Conservation (phyloP, 2,329 filamentous ascomycete genomes). For the Tolypocladium inflatum region DNA sequence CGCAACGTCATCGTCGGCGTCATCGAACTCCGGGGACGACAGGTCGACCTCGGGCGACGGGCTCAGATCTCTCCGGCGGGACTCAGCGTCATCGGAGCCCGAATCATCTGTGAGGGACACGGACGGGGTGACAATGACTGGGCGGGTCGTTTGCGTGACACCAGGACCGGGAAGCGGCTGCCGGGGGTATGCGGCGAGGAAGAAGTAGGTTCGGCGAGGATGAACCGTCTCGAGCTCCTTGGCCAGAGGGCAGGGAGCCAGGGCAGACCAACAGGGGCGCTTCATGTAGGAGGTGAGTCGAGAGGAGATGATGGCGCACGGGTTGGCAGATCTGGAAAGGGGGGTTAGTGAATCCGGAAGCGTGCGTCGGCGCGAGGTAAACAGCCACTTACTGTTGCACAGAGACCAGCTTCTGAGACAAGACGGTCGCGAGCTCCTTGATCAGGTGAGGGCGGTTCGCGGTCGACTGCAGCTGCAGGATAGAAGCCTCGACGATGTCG, state of each 20-base stretch:
- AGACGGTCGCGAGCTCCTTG: conserved; percentile 78
- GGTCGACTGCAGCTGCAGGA: conserved; percentile 79
- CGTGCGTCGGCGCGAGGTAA: conserved; percentile 7
- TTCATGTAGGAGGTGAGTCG: conserved; percentile 84
- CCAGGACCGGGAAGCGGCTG: conserved; percentile 59
- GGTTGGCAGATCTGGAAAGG: conserved; percentile 74
- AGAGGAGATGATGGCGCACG: conserved; percentile 89
- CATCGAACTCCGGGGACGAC: conserved; percentile 77
- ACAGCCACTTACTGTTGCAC: conserved; percentile 74
- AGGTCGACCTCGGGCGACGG: conserved; percentile 91
- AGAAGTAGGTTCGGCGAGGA: conserved; percentile 93
- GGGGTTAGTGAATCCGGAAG: conserved; percentile 15
- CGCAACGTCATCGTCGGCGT: conserved; percentile 49
- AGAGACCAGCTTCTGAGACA: conserved; percentile 66
- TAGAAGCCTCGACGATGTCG: conserved; percentile 86
- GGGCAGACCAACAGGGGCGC: conserved; percentile 68
- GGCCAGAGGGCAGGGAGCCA: conserved; percentile 75
- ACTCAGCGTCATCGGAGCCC: conserved; percentile 61
- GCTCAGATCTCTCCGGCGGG: conserved; percentile 63
- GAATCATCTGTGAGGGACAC: conserved; percentile 50
- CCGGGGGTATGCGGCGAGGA: conserved; percentile 78
- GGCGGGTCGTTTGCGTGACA: conserved; percentile 16
- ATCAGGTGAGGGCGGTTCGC: conserved; percentile 89
- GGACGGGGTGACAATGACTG: conserved; percentile 69
- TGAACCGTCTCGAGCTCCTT: conserved; percentile 91